phyloP scores from a whole-genome alignment of 805 yeast species.

The Jamesozyma rosinii region DNA sequence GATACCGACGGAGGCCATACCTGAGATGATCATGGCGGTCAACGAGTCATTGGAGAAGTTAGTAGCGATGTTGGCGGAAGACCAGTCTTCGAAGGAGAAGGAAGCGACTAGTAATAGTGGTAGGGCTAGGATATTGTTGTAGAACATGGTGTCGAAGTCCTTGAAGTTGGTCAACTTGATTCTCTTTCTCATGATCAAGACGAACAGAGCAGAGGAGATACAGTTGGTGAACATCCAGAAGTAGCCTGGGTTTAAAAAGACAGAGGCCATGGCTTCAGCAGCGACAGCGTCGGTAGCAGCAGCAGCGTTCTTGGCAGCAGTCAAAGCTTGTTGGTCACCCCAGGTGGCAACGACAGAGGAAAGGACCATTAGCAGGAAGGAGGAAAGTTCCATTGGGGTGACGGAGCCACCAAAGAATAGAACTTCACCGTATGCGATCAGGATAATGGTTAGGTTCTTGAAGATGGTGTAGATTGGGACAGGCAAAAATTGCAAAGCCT shows the following conservation, averaged over 20 bases:
- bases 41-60: conserved; percentile 73
- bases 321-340: conserved; percentile 50
- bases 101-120: conserved; percentile 79
- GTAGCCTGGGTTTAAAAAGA: conserved; percentile 60
- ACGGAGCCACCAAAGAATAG: conserved; percentile 93
- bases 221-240: conserved; percentile 96
- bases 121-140: conserved; percentile 87
- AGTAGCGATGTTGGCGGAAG: conserved; percentile 56
- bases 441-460: conserved; percentile 91
- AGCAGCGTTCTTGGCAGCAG: conserved; percentile 24
- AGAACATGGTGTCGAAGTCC: conserved; percentile 96
- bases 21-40: conserved; percentile 80
- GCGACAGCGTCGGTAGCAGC: conserved; percentile 22
- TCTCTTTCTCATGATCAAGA: conserved; percentile 92
- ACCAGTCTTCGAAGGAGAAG: conserved; percentile 85
- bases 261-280: conserved; percentile 25
- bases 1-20: conserved; percentile 90
- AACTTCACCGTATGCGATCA: conserved; percentile 97
- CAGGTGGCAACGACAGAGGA: conserved; percentile 94
- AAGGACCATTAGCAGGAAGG: conserved; percentile 85
- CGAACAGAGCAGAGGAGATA: conserved; percentile 87
- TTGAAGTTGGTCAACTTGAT: conserved; percentile 93
- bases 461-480: conserved; percentile 97
- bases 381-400: conserved; percentile 78
- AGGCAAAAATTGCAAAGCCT: conserved; percentile 82